Evolutionary conservation across 257 asterid species (phyloP).

Genomic region (Solanum gracilifrons): DNA sequence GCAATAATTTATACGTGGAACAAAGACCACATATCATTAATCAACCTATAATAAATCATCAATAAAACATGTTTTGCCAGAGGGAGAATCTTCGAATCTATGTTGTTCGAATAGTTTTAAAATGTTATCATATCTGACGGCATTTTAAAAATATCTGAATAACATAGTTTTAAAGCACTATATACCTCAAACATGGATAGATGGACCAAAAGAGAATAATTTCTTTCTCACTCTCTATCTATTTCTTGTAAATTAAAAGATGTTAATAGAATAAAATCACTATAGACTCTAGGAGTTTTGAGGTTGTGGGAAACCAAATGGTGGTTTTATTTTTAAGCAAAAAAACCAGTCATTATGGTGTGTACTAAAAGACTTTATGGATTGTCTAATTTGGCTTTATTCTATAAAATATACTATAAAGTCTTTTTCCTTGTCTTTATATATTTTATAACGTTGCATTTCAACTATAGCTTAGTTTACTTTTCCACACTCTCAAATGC

Average conservation of each 20-base stretch:
- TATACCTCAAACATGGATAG: background rate
- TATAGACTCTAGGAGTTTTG: background rate
- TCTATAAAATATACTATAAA: background rate
- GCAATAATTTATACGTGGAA: constrained; percentile 31
- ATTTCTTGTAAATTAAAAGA: constrained; percentile 6
- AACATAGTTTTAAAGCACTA: background rate
- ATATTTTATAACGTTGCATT: background rate
- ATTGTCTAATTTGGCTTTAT: background rate
- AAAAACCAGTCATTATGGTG: constrained; percentile 5
- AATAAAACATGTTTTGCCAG: background rate
- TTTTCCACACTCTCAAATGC: background rate
- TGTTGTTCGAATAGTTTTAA: background rate
- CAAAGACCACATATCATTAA: constrained; percentile 21
- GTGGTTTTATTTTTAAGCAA: background rate
- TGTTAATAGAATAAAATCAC: constrained; percentile 1
- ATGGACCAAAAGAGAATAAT: background rate
- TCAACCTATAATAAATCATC: constrained; percentile 5
- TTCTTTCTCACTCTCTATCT: background rate
- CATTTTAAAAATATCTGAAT: background rate
- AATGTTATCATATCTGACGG: background rate
- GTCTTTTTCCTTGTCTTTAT: background rate
- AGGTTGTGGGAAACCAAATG: background rate
- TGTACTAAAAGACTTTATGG: background rate
- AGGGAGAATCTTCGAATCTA: background rate
- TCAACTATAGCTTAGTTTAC: background rate